A percentile compares a stretch with the other conserved stretches of the same genome.
These are phyloP conservation scores for Astragalus membranaceus DNA, from an alignment of 306 rosid genomes.

Conservation along the genomic window DNA sequence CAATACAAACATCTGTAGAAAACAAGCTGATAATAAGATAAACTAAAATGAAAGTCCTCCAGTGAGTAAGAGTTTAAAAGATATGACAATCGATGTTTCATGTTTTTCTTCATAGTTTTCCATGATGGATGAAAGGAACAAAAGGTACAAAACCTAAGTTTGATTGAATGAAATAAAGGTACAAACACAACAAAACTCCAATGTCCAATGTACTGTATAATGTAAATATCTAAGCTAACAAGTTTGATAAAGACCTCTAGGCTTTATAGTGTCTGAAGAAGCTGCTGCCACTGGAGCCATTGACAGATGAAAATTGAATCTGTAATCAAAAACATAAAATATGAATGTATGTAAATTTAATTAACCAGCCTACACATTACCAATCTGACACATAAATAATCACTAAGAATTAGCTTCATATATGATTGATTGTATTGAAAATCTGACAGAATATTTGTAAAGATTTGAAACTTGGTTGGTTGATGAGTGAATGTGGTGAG, in stretches of 20 bases:
- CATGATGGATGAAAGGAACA: background rate
- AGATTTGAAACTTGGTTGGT: no score
- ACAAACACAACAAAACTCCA: background rate
- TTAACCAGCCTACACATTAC: background rate
- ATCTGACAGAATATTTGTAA: no score
- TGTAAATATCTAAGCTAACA: background rate
- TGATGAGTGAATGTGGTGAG: no score
- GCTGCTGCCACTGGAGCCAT: conserved; percentile 65
- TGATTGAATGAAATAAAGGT: background rate
- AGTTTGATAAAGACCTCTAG: conserved; percentile 57
- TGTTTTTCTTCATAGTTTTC: background rate
- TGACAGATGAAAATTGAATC: conserved; percentile 27
- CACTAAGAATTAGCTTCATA: background rate
- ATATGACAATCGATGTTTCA: background rate
- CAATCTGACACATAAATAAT: background rate
- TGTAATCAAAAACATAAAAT: conserved; percentile 22
- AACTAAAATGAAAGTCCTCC: background rate
- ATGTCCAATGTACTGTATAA: background rate
- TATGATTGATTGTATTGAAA: background rate
- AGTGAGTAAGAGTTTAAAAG: background rate
- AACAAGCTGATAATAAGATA: conserved; percentile 13
- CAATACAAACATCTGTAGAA: conserved; percentile 84
- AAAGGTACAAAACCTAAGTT: background rate
- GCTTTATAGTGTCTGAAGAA: conserved; percentile 59
- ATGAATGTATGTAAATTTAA: background rate